These are phyloP conservation scores for Phyllosticta paracitricarpa DNA, from an alignment of 2,329 filamentous ascomycete genomes.

Conservation along the genomic window DNA sequence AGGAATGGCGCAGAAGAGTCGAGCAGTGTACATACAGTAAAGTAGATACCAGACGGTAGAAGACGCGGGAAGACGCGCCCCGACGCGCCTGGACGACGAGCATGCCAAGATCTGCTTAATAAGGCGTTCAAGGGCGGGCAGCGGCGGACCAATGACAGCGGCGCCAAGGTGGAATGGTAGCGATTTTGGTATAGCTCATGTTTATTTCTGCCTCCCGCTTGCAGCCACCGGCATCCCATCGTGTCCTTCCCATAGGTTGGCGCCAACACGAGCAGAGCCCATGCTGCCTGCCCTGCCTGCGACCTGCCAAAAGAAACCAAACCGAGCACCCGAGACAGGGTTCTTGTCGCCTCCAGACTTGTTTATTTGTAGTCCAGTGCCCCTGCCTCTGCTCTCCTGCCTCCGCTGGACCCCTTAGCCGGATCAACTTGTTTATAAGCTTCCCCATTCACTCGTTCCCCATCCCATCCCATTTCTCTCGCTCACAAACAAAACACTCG, in stretches of 20 bases:
- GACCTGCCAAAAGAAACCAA: background rate
- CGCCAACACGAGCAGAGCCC: background rate
- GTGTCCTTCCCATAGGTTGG: background rate
- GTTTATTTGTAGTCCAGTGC: background rate
- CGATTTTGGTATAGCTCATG: background rate
- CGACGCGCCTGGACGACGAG: background rate
- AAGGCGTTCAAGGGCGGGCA: background rate
- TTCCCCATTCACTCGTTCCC: constrained; percentile 9
- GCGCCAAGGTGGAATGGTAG: background rate
- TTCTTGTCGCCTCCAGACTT: background rate
- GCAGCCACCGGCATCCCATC: background rate
- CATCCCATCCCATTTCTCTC: constrained; percentile 11
- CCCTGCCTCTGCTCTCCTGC: background rate
- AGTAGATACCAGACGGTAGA: no score
- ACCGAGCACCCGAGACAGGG: background rate
- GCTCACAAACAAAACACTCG: constrained; percentile 7
- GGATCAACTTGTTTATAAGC: background rate
- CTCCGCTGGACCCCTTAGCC: background rate
- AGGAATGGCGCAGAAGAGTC: background rate
- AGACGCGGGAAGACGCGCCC: background rate
- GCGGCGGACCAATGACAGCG: background rate
- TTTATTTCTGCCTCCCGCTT: background rate
- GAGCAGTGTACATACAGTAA: background rate
- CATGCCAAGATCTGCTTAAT: background rate
- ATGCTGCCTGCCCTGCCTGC: background rate